phyloP scores from a whole-genome alignment of 2,329 filamentous ascomycete species.

The Tetracladium maxilliforme region DNA sequence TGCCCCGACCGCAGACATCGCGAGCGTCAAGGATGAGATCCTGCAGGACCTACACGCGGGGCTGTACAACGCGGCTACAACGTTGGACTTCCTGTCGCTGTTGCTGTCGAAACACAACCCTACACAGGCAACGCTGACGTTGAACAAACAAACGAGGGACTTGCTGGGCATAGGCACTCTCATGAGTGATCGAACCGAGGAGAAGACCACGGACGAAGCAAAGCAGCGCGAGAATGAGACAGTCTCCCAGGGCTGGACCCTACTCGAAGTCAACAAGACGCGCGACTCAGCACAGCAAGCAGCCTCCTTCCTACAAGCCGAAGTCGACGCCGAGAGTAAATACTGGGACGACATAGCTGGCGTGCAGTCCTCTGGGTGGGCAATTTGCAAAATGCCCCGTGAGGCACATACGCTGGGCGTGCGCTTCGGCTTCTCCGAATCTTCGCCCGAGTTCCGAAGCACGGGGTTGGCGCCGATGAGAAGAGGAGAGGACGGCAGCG shows the following conservation, averaged over 20 bases:
- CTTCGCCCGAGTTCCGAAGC: constrained; percentile 40
- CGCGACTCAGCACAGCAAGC: constrained; percentile 61
- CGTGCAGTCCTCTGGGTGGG: constrained; percentile 76
- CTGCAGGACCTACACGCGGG: no score
- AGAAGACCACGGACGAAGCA: constrained; percentile 40
- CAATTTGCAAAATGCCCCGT: constrained; percentile 61
- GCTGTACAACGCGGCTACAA: no score
- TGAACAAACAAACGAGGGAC: constrained; percentile 57
- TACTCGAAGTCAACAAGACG: constrained; percentile 62
- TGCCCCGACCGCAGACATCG: no score
- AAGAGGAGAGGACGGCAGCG: constrained; percentile 57
- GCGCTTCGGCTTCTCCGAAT: constrained; percentile 74
- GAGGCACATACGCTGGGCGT: constrained; percentile 67
- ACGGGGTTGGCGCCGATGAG: constrained; percentile 72
- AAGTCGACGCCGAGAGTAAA: constrained; percentile 64
- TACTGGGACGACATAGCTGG: constrained; percentile 83
- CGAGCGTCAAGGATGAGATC: no score
- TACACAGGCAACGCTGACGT: constrained; percentile 49
- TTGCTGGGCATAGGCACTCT: constrained; percentile 62
- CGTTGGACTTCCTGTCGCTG: constrained; percentile 72
- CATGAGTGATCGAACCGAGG: constrained; percentile 48
- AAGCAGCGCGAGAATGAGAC: constrained; percentile 40
- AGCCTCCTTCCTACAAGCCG: constrained; percentile 56
- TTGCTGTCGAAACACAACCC: constrained; percentile 72
- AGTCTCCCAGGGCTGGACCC: constrained; percentile 55